Evolutionary conservation across 2,329 filamentous ascomycete species (phyloP).

Genomic region (Penicillium sp.): DNA sequence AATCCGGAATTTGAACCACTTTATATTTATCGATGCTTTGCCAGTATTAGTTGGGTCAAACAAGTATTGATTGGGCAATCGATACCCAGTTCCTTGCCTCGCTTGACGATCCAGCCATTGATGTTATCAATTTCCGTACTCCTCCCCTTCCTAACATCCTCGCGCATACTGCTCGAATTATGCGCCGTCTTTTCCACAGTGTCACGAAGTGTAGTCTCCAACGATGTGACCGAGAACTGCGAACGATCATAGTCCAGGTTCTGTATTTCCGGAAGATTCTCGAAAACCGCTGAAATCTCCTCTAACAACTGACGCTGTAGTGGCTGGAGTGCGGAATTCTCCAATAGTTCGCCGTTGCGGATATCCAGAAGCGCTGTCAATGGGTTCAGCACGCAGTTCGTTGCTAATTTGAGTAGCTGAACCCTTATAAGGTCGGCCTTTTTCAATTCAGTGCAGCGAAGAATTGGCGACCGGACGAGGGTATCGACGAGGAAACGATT

Average conservation of each 20-base stretch:
- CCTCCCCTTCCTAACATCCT: constrained; percentile 14
- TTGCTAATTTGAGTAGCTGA: constrained; percentile 16
- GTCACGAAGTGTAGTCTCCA: constrained; percentile 10
- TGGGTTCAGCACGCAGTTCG: constrained; percentile 18
- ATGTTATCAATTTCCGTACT: constrained; percentile 18
- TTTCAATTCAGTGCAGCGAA: constrained; percentile 11
- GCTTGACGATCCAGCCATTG: constrained; percentile 17
- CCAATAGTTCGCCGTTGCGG: constrained; percentile 12
- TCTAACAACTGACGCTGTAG: constrained; percentile 4
- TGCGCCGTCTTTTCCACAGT: constrained; percentile 16
- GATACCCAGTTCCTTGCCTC: constrained; percentile 12
- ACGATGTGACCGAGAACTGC: constrained; percentile 6
- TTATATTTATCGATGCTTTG: constrained; percentile 2
- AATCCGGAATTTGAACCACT: not conserved
- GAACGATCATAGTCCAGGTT: constrained; percentile 2
- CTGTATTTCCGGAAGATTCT: constrained; percentile 6
- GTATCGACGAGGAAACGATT: constrained; percentile 6
- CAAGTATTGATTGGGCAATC: constrained; percentile 10
- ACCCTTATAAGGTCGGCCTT: constrained; percentile 11
- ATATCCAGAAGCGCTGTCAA: constrained; percentile 17
- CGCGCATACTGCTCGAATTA: constrained; percentile 21
- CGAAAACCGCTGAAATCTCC: constrained; percentile 15
- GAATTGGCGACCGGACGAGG: constrained; percentile 8
- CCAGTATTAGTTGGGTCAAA: constrained; percentile 14
- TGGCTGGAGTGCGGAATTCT: constrained; percentile 6